Evolutionary conservation across 2,329 filamentous ascomycete genomes (phyloP).

Genomic region (Bipolaris oryzae): DNA sequence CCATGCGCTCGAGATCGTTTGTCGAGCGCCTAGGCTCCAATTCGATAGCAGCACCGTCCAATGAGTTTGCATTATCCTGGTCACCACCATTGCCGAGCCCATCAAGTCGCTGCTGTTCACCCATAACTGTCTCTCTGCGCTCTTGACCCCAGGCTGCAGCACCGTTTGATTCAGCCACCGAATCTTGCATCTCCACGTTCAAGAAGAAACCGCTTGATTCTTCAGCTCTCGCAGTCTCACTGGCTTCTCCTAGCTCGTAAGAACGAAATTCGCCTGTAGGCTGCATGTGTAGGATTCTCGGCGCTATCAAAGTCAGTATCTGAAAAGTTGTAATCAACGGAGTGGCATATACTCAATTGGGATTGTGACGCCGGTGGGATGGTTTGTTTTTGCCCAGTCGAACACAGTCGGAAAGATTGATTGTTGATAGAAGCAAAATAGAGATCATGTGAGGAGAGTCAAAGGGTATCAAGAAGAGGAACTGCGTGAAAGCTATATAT

Average conservation of each 20-base stretch:
- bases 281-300: background rate
- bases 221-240: background rate
- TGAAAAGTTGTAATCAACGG: background rate
- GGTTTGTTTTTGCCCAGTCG: no score
- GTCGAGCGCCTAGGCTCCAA: background rate
- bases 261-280: background rate
- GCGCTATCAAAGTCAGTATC: background rate
- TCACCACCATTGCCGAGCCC: no score
- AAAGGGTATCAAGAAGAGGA: no score
- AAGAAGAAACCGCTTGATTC: background rate
- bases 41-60: no score
- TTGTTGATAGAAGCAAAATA: no score
- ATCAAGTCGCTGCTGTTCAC: background rate
- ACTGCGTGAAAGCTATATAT: no score
- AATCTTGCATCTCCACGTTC: background rate
- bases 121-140: background rate
- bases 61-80: no score
- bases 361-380: no score
- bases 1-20: no score
- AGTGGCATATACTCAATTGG: no score
- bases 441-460: no score
- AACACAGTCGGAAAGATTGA: no score
- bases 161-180: background rate
- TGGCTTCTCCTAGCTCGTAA: background rate
- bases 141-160: background rate